Base-by-base conservation (phyloP, 2,329 filamentous ascomycete genomes). In the Botryosphaeria dothidea region DNA sequence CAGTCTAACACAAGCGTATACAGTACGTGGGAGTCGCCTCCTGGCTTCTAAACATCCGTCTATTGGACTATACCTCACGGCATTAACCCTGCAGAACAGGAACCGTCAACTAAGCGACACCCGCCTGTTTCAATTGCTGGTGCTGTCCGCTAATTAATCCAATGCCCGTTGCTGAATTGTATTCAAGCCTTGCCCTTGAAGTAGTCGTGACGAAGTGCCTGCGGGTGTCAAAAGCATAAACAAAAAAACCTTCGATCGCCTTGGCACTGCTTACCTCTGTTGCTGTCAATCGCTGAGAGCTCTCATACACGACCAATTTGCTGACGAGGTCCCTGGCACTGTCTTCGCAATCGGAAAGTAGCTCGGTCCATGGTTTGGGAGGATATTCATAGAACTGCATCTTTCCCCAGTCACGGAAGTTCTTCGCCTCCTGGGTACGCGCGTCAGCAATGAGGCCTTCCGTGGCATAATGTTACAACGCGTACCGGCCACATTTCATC, bases 391-490 rank as follows among this genome's bases (percentile, higher is more conserved):
- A 85, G 79, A 97, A 99, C 76, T 93, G 78, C 74, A 90, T 86
- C 73, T 90, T 96, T 15, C 93, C 91, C 84, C 96, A 99, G 19
- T 97, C 95, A 0, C 91, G 90, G 71, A 96, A 90, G 1, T 73
- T 73, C 11, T 78, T 78, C 4, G 92, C 90, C 77, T 93, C 84
- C 82, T 84, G 65, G 65, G 25, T 11, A 51, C 66, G 11, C 34
- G 67, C 68, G 72, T 52, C 31, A 57, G 49, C 46, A 46, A 19
- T 27, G 38, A 17, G 48, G 3, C 15, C 4, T 41, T 54, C 1
- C 67, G 3, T 21, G 8, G 7, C n/a, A 21, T 8, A 4, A 17
- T 21, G 11, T 15, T 38, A n/a, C n/a, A 25, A 21, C 15, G 74
- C 84, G 70, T 77, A 87, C 92, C 2, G 95, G 95, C 95, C 95